phyloP scores from a whole-genome alignment of 768 basidiomycete genomes.

The Rhizopogon vinicolor region DNA sequence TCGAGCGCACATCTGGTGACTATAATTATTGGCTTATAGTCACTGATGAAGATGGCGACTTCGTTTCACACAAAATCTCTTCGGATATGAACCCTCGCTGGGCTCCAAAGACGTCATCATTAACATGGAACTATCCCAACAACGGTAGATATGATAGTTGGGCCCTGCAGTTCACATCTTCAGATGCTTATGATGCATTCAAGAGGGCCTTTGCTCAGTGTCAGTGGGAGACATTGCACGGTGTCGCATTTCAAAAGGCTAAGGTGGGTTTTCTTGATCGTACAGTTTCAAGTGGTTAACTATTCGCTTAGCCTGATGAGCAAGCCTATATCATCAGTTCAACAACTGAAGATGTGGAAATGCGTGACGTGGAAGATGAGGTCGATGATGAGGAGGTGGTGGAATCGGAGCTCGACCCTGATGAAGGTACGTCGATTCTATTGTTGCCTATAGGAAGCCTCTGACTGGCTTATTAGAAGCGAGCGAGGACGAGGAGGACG shows the following conservation, averaged over 20 bases:
- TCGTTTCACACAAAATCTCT: slow-evolving; percentile 59
- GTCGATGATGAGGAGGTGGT: slow-evolving; percentile 81
- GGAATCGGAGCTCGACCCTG: slow-evolving; percentile 57
- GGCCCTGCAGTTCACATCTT: slow-evolving; percentile 66
- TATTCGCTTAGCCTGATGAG: slow-evolving; percentile 64
- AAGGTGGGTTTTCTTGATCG: slow-evolving; percentile 45
- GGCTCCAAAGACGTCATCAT: slow-evolving; percentile 56
- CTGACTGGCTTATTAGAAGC: slow-evolving; percentile 30
- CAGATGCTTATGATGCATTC: slow-evolving; percentile 56
- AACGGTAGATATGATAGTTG: slow-evolving; percentile 67
- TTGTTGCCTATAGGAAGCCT: neutral
- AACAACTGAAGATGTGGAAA: slow-evolving; percentile 79
- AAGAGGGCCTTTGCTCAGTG: slow-evolving; percentile 60
- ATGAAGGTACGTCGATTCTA: slow-evolving; percentile 43
- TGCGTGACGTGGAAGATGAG: slow-evolving; percentile 72
- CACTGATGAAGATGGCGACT: slow-evolving; percentile 40
- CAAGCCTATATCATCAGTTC: slow-evolving; percentile 78
- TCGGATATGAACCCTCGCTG: slow-evolving; percentile 71
- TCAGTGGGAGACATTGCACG: slow-evolving; percentile 79
- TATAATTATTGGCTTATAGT: slow-evolving; percentile 62
- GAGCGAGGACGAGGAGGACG: slow-evolving; percentile 35
- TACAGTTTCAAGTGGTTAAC: neutral
- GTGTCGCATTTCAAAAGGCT: slow-evolving; percentile 69
- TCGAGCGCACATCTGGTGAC: slow-evolving; percentile 35
- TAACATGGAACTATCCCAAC: slow-evolving; percentile 84